These are phyloP conservation scores for Ophiostoma piceae DNA, from an alignment of 2,329 filamentous ascomycete species.

Conservation along the genomic window DNA sequence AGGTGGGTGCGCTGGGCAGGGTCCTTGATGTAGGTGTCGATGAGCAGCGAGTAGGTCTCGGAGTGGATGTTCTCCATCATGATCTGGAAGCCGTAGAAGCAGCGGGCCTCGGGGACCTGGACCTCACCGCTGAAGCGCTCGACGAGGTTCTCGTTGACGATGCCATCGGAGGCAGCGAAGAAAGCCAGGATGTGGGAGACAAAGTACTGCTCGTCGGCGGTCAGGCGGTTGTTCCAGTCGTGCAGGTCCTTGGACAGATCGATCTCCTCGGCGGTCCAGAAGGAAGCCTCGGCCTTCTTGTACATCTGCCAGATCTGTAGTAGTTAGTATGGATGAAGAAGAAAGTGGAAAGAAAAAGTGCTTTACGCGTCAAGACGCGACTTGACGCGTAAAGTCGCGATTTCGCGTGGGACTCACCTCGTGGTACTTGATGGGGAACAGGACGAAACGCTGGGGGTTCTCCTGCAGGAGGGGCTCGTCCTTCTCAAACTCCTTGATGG, in stretches of 20 bases:
- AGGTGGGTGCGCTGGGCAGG: conserved; percentile 87
- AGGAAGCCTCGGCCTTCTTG: conserved; percentile 99
- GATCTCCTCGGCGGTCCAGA: conserved; percentile 99
- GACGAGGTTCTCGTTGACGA: conserved; percentile 98
- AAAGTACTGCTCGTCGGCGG: conserved; percentile 96
- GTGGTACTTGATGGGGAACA: conserved; percentile 99
- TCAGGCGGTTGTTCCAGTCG: conserved; percentile 98
- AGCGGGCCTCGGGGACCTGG: conserved; percentile 94
- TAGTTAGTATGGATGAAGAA: conserved; percentile 21
- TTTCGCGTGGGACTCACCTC: conserved; percentile 56
- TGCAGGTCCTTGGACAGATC: conserved; percentile 98
- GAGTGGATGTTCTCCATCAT: conserved; percentile 99
- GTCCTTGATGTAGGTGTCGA: conserved; percentile 99
- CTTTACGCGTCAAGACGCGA: conserved; percentile 60
- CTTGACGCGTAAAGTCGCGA: conserved; percentile 36
- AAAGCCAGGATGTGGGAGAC: conserved; percentile 97
- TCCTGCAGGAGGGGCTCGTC: conserved; percentile 91
- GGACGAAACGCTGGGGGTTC: conserved; percentile 91
- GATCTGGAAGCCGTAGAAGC: conserved; percentile 99
- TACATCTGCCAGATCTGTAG: conserved; percentile 99
- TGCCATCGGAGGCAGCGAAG: conserved; percentile 97
- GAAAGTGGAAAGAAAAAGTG: conserved; percentile 34
- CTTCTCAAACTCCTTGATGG: conserved; percentile 63
- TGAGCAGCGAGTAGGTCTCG: conserved; percentile 97
- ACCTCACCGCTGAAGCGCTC: conserved; percentile 97